Evolutionary conservation across 1,139 yeast genomes (phyloP).

Genomic region (Pichia sp.): DNA sequence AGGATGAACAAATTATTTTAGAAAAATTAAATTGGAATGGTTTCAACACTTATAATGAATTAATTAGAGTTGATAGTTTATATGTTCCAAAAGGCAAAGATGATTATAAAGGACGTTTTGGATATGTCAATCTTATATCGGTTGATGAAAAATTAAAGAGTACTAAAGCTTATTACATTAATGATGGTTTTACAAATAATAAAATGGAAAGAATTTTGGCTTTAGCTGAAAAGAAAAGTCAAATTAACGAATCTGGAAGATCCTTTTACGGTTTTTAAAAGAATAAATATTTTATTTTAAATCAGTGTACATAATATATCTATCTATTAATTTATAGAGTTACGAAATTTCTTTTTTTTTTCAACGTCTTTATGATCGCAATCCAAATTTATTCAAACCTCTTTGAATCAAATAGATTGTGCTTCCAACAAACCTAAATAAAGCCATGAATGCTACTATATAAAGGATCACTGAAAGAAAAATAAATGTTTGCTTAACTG

Average conservation of each 20-base stretch:
- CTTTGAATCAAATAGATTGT: constrained; percentile 34
- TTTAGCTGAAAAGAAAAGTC: constrained; percentile 59
- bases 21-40: constrained; percentile 69
- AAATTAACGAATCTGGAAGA: constrained; percentile 59
- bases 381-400: constrained; percentile 13
- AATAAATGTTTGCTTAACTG: constrained; percentile 29
- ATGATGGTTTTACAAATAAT: constrained; percentile 73
- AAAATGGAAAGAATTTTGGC: constrained; percentile 86
- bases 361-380: constrained; percentile 1
- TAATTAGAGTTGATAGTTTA: constrained; percentile 45
- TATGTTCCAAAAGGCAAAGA: constrained; percentile 33
- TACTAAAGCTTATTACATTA: constrained; percentile 46
- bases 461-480: constrained; percentile 74
- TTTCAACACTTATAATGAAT: constrained; percentile 55
- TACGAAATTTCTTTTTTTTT: too few species aligned
- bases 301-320: neutral
- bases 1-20: constrained; percentile 59
- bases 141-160: constrained; percentile 34
- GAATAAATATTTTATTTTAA: neutral
- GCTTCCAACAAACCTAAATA: constrained; percentile 65
- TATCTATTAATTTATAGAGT: too few species aligned
- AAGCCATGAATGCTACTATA: constrained; percentile 76
- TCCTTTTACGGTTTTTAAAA: constrained; percentile 25
- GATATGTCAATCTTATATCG: constrained; percentile 59
- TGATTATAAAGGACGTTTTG: constrained; percentile 32